Base-by-base conservation (phyloP, 768 basidiomycete species). In the Termitomyces sp. region DNA sequence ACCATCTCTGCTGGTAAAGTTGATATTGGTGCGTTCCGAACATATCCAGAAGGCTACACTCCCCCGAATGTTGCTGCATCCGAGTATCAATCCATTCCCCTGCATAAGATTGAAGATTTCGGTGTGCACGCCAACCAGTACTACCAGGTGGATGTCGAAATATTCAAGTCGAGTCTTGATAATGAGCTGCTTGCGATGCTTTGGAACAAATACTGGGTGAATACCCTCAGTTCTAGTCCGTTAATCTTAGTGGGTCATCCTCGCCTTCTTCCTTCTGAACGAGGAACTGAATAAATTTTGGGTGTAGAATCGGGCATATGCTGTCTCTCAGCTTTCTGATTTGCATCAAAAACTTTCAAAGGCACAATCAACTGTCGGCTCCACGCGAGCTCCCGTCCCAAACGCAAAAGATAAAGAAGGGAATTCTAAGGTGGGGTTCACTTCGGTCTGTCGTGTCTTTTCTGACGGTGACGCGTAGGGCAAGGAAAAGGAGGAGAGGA, bases 131-230 rank as follows among this genome's bases (percentile, higher is more conserved):
- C 96, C 36, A 91, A 92, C 68, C 88, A 93, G 61, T 99, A 99
- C 71, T 99, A 99, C 71, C 90, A 85, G 26, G 81, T 99, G 14
- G 95, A 96, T 35, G 89, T 99, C 18, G 88, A 95, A 69, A 89
- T 98, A 55, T 99, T 97, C 84, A 98, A 97, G 73, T 91, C 88
- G 28, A 86, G 82, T 60, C 75, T 95, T 52, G 97, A 99, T 70
- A 87, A 86, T 33, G 87, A 95, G 67, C 76, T 99, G 3, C 79
- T 99, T 46, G 91, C 91, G 23, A 75, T 95, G 69, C 74, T 99
- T 56, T 98, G 96, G 96, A 98, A 99, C 75, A 98, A 98, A 74
- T 99, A 99, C 67, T 99, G 97, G 97, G 93, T 97, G 28, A 95
- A 95, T 67, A 99, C 97, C 2, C 79, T 99, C 41, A 93, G 91